Conservation (phyloP, 768 basidiomycete species). For the Tephrocybe sp. region DNA sequence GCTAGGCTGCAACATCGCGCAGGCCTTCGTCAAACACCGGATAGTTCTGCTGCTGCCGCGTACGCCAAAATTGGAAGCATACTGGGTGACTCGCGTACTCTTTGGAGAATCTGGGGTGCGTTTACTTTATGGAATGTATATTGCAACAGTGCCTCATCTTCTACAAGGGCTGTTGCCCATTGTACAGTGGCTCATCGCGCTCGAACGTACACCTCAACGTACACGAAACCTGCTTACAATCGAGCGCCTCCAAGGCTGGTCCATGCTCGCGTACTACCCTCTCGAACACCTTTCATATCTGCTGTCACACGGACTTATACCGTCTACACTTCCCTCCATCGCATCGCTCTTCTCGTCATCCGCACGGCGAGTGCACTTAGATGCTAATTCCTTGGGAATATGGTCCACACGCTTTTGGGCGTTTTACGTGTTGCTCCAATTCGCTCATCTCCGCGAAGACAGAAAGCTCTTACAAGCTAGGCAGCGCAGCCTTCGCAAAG, state of each 20-base stretch:
- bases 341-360: slow-evolving; percentile 40
- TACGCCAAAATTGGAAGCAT: slow-evolving; percentile 54
- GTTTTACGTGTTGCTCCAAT: slow-evolving; percentile 73
- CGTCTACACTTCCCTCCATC: slow-evolving; percentile 50
- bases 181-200: slow-evolving; percentile 74
- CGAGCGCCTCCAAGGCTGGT: slow-evolving; percentile 77
- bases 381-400: slow-evolving; percentile 48
- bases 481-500: slow-evolving; percentile 57
- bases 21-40: slow-evolving; percentile 54
- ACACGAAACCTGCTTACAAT: slow-evolving; percentile 72
- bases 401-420: slow-evolving; percentile 88
- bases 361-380: slow-evolving; percentile 42
- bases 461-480: slow-evolving; percentile 54
- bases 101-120: slow-evolving; percentile 83
- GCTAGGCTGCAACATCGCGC: slow-evolving; percentile 68
- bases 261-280: slow-evolving; percentile 81
- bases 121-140: background rate
- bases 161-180: slow-evolving; percentile 71
- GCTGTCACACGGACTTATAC: slow-evolving; percentile 58
- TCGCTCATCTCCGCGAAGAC: slow-evolving; percentile 72
- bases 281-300: slow-evolving; percentile 78
- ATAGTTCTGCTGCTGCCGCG: slow-evolving; percentile 52
- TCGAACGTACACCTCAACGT: slow-evolving; percentile 71
- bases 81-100: slow-evolving; percentile 66
- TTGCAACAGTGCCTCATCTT: background rate